Conservation (phyloP, 257 asterid species). For the Paraleonurus japonicus region DNA sequence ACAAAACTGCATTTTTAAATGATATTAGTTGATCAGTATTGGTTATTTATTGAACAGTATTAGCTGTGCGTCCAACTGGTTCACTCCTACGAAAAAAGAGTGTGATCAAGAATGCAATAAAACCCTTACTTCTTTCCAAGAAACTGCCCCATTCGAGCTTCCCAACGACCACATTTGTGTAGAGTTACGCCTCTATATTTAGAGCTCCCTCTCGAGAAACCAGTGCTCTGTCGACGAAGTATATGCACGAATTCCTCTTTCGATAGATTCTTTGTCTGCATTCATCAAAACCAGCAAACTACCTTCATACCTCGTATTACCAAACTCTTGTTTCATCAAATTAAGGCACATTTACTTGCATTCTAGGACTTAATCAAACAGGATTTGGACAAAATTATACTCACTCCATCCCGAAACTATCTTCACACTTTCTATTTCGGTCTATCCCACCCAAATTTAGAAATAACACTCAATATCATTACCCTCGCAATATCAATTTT, state of each 20-base stretch:
- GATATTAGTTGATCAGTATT: no score
- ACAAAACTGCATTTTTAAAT: no score
- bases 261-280: conserved; percentile 40
- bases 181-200: conserved; percentile 60
- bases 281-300: not conserved
- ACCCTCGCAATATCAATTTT: no score
- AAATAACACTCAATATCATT: no score
- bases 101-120: not conserved
- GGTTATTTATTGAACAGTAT: not conserved
- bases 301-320: not conserved
- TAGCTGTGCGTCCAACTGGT: no score
- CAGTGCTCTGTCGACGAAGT: conserved; percentile 56
- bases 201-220: conserved; percentile 58
- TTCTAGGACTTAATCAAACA: not conserved
- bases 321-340: conserved; percentile 7
- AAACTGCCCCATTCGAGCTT: conserved; percentile 61
- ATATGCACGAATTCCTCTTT: conserved; percentile 59
- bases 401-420: no score
- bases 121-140: conserved; percentile 51
- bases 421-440: no score
- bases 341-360: not conserved
- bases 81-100: not conserved
- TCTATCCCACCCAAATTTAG: no score
- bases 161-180: conserved; percentile 73
- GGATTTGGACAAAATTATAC: not conserved